Evolutionary conservation across 2,329 filamentous ascomycete species (phyloP), one percentile per base, ranked within the genome.

Genomic region (Sclerotinia glacialis): DNA sequence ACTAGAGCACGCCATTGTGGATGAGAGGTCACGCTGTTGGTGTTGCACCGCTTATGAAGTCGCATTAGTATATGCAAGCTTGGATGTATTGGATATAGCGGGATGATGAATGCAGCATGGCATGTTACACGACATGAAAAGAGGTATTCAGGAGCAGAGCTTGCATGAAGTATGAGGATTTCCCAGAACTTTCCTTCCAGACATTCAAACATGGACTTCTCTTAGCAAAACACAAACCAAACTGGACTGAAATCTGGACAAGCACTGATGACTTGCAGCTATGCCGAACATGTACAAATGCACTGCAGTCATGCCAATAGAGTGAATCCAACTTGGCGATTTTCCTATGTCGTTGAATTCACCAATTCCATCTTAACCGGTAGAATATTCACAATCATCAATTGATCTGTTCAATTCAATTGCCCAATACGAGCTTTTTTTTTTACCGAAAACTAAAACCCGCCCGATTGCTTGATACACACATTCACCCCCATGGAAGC

Each of bases 241-340:
- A 42, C 12, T 40, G 18, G 23, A n/a, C 7, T 42, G 16, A 26
- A 42, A 21, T 26, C 18, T 56, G 34, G 34, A 26, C 5, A 14
- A n/a, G 8, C 2, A 49, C 37, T 49, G 44, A 49, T 49, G 44
- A 61, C 44, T 50, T 61, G 58, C 44, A 61, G 58, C 28, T 47
- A 23, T 11, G 18, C n/a, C 6, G 12, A 26, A 14, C 28, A 60
- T 49, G 31, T 3, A 7, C 18, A 31, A 26, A 61, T 49, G 58
- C 46, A 37, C 44, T 49, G 58, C 28, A n/a, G 16, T 61, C 44
- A 49, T 49, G 18, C 21, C 58, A 49, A 61, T 61, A 61, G 21
- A 61, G 34, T 37, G 44, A 21, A 23, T 5, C 3, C 8, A 37
- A 34, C 11, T 2, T 16, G 14, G 2, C 42, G 23, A 18, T 49